Base-by-base conservation (phyloP, 768 basidiomycete species). In the Lactarius akahatsu region DNA sequence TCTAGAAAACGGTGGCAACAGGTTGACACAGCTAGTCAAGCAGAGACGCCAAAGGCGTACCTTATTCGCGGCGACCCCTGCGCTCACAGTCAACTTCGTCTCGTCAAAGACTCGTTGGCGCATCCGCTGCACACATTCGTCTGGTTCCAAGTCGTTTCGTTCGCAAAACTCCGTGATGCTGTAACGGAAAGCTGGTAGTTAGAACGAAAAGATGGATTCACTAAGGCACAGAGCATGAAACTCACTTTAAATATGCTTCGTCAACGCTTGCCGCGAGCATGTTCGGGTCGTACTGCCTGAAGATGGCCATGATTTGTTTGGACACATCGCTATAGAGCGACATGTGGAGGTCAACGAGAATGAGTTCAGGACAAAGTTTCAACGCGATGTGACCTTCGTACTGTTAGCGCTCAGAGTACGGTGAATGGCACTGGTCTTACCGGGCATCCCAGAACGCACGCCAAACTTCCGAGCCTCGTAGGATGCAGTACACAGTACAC, bases 51-150 rank as follows among this genome's bases (percentile, higher is more conserved):
- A 70, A 38, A 58, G 11, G 60, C 84, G 61, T 73, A 94, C 94
- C 82, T 91, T 91, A 77, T 96, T 98, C 1, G 96, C 92, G 0
- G 96, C 95, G 64, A 98, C 94, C 3, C 97, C 97, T 36, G 95
- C 96, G 71, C 92, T 95, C 61, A 92, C 94, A 2, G 97, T 98
- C 59, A 98, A 75, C 62, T 85, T 84, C 3, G 96, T 98, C 76
- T 91, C 91, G 20, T 80, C 80, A 62, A 87, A 81, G 3, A 98
- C 92, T 50, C 80, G 80, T 30, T 80, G 81, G 28, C 97, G 81
- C 78, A 99, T 90, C 68, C 90, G 82, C 60, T 83, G 77, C 15
- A 96, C 91, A 72, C 94, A 96, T 55, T 88, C 86, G 36, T 86
- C 86, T 0, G 89, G 82, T 2, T 82, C 81, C 60, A 94, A 71